These are phyloP conservation scores for Lipomyces mesembrius DNA, from an alignment of 805 yeast species.

Conservation along the genomic window DNA sequence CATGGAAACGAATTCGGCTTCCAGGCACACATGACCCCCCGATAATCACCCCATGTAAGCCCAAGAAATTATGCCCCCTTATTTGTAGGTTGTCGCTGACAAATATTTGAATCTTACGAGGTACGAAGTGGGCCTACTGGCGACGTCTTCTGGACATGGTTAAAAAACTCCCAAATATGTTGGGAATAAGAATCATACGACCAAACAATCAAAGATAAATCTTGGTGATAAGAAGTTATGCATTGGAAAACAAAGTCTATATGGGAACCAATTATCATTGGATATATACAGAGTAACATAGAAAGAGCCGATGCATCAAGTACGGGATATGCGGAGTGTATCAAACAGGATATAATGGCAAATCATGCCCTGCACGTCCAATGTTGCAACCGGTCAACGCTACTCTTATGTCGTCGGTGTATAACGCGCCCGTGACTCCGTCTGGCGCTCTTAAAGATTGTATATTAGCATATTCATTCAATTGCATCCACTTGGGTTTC, in stretches of 20 bases:
- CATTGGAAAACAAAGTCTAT: neutral
- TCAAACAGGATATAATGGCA: neutral
- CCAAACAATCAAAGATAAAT: no score
- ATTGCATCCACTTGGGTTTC: neutral
- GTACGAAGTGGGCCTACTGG: neutral
- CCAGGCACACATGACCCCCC: no score
- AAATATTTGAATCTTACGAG: neutral
- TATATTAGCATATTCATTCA: neutral
- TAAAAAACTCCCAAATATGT: no score
- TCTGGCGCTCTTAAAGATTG: neutral
- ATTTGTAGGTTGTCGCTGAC: no score
- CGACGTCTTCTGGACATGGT: neutral
- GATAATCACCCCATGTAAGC: no score
- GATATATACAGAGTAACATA: neutral
- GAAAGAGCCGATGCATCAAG: neutral
- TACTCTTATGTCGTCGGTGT: conserved; percentile 1
- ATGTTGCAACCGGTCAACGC: no score
- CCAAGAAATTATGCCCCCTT: no score
- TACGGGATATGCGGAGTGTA: neutral
- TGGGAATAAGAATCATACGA: no score
- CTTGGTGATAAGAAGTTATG: neutral
- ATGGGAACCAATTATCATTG: neutral
- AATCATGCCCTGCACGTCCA: neutral
- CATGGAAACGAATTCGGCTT: no score
- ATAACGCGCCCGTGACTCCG: neutral